A percentile compares a stretch with the other conserved stretches of the same genome.
phyloP scores from a whole-genome alignment of 1,139 yeast species.

The Suhomyces coccinellae region DNA sequence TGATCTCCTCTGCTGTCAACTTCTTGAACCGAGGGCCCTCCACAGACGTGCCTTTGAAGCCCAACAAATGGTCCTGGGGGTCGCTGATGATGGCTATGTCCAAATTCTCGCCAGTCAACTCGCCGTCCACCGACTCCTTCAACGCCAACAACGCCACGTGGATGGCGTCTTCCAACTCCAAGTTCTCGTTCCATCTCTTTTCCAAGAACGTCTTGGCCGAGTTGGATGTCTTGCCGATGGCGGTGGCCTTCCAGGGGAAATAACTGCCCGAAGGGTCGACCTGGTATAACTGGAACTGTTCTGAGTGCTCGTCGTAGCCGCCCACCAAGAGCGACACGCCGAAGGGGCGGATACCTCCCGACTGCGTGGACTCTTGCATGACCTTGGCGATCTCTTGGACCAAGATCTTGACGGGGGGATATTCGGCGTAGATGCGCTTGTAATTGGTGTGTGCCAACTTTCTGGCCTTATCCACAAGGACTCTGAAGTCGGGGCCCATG shows the following conservation, averaged over 20 bases:
- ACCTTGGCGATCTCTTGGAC: conserved; percentile 94
- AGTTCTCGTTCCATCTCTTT: conserved; percentile 96
- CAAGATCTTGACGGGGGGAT: conserved; percentile 93
- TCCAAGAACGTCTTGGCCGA: conserved; percentile 96
- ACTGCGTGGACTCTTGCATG: conserved; percentile 98
- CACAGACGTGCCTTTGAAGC: conserved; percentile 80
- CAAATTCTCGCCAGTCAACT: conserved; percentile 93
- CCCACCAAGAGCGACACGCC: conserved; percentile 95
- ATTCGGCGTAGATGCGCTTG: conserved; percentile 90
- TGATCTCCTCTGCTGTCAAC: conserved; percentile 84
- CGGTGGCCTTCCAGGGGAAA: conserved; percentile 99
- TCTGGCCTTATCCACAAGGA: conserved; percentile 89
- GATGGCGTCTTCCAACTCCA: conserved; percentile 96
- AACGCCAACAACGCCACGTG: conserved; percentile 93
- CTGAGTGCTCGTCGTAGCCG: conserved; percentile 81
- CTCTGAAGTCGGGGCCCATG: conserved; percentile 98
- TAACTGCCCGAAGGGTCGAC: conserved; percentile 98
- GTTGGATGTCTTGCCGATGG: conserved; percentile 92
- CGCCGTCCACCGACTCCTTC: conserved; percentile 97
- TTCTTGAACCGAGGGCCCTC: conserved; percentile 88
- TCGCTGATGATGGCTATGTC: conserved; percentile 89
- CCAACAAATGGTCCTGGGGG: conserved; percentile 78
- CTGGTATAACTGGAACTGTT: conserved; percentile 82
- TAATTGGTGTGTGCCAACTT: conserved; percentile 91
- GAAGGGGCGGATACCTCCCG: conserved; percentile 97